Evolutionary conservation across 305 asterid genomes (phyloP).

Genomic region (Fraxinus greggii): DNA sequence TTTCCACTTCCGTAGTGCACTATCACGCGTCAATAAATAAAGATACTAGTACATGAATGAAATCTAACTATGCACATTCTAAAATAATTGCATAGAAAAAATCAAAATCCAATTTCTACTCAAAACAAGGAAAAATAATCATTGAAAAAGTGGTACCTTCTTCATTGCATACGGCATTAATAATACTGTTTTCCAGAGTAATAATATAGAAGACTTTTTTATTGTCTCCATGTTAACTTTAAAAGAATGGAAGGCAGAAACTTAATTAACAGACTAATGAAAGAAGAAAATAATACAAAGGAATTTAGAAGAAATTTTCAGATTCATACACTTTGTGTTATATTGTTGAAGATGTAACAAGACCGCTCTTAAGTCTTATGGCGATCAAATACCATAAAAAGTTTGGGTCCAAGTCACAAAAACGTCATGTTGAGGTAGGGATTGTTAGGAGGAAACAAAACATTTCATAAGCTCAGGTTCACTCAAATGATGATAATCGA

Average conservation of each 20-base stretch:
- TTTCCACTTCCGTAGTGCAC: not conserved
- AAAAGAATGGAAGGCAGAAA: not conserved
- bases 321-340: not conserved
- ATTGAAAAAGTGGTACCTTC: not conserved
- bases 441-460: not conserved
- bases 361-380: not conserved
- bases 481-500: not conserved
- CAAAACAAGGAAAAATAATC: not conserved
- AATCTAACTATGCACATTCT: not conserved
- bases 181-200: not conserved
- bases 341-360: not conserved
- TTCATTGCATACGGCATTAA: not conserved
- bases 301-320: not conserved
- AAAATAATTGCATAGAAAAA: not conserved
- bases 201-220: not conserved
- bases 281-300: too few species aligned
- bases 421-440: not conserved
- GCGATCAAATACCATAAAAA: not conserved
- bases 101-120: not conserved
- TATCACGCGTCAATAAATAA: not conserved
- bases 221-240: not conserved
- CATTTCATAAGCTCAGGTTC: not conserved
- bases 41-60: not conserved
- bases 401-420: not conserved
- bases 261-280: not conserved